Conservation (phyloP, 75 land plant species). For the Cupressus sempervirens region DNA sequence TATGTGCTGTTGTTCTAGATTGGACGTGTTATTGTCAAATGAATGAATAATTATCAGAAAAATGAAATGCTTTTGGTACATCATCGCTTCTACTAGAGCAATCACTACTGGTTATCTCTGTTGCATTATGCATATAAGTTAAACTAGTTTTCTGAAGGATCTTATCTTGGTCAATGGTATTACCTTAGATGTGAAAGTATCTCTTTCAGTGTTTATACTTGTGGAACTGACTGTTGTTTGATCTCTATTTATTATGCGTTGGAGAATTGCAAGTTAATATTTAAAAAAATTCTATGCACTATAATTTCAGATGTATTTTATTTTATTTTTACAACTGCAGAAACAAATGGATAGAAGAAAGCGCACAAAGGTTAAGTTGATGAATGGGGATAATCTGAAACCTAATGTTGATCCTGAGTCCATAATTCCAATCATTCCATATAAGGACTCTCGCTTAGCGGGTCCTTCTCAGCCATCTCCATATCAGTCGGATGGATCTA, state of each 20-base stretch:
- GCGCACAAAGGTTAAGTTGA: conserved; percentile 16
- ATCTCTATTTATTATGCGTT: background rate
- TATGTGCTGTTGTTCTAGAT: background rate
- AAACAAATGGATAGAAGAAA: conserved; percentile 38
- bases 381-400: conserved; percentile 25
- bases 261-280: background rate
- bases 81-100: background rate
- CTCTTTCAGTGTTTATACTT: background rate
- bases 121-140: background rate
- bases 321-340: conserved; percentile 18
- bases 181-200: too few relatives aligned
- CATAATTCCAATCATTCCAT: conserved; percentile 30
- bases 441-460: conserved; percentile 29
- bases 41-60: too few relatives aligned
- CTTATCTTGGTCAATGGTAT: too few relatives aligned
- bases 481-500: conserved; percentile 15
- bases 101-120: background rate
- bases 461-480: conserved; percentile 32
- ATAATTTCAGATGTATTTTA: background rate
- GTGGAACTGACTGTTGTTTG: background rate
- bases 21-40: too few relatives aligned
- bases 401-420: conserved; percentile 31
- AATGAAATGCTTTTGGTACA: background rate
- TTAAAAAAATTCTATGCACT: background rate
- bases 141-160: too few relatives aligned